phyloP scores from a whole-genome alignment of 441 rosid genomes.

The Pelargonium myrrhifolium region DNA sequence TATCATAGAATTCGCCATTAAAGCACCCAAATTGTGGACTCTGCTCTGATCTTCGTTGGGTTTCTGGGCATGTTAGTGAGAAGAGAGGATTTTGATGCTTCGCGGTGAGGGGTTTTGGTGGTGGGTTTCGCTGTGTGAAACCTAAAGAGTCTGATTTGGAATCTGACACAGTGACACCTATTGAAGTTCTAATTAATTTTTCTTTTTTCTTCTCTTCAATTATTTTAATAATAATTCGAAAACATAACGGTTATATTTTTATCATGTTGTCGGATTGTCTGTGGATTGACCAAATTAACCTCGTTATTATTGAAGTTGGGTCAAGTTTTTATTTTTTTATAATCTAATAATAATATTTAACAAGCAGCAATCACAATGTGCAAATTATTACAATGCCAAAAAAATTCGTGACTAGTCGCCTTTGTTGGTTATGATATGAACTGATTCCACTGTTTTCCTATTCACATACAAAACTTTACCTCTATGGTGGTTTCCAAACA shows the following conservation, averaged over 20 bases:
- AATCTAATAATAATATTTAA: no score
- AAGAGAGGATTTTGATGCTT: no score
- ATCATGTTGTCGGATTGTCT: neutral
- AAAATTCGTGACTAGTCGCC: no score
- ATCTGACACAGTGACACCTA: neutral
- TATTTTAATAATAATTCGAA: neutral
- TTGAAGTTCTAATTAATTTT: neutral
- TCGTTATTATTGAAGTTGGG: no score
- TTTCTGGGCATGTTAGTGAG: constrained; percentile 1
- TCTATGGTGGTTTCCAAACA: no score
- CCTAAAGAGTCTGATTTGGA: neutral
- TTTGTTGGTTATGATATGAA: no score
- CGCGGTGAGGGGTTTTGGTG: neutral
- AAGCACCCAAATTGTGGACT: neutral
- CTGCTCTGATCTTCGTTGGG: neutral
- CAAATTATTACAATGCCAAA: no score
- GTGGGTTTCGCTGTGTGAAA: neutral
- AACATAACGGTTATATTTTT: neutral
- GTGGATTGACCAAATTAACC: neutral
- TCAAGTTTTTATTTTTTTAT: no score
- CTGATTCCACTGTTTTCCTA: no score
- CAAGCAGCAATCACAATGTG: no score
- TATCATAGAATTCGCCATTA: neutral
- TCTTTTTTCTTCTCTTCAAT: neutral
- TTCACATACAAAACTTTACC: no score